Evolutionary conservation across 2,329 filamentous ascomycete species (phyloP), one percentile per base, ranked within the genome.

Genomic region (Fusarium drepaniforme): DNA sequence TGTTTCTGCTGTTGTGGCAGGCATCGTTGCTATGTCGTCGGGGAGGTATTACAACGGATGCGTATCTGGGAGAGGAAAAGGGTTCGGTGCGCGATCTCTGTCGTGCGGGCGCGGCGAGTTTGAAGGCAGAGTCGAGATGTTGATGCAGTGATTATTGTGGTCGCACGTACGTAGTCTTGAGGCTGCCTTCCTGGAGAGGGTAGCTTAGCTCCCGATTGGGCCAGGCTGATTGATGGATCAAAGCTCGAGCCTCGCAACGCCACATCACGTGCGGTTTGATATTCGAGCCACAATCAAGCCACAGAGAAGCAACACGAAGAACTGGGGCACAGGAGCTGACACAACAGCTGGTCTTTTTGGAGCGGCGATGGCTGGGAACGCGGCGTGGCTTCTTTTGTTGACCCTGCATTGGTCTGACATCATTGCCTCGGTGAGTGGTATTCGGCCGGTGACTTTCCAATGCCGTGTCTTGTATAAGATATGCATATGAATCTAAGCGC

Each of bases 1-100:
- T 77, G 96, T 97, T 88, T 98, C 96, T 85, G 96, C 95, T 83
- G 96, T 98, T 77, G 96, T 98, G 85, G 96, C 93, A 86, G 96
- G 96, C 96, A 98, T 98, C 84, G 82, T 91, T 85, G 80, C 74
- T 68, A 67, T 51, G 67, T 73, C 46, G 67, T 44, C 49, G 44
- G 38, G 56, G 68, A 44, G 59, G 57, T 63, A 53, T 61, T 70
- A 73, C 76, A 67, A 57, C 67, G 63, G 56, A 69, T 72, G 66
- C 58, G 66, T 63, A 49, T 77, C 56, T 65, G 53, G 42, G 70
- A 67, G 59, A 60, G 35, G 13, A n/a, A 21, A 25, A 16, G 16
- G 28, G 42, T 23, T 68, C 68, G 75, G 67, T 74, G 64, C 66
- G 65, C 67, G 63, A 61, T 72, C 72, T 53, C 63, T 66, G 61